A percentile compares a stretch with the other conserved stretches of the same genome.
These are phyloP conservation scores for Scenedesmus sp. DNA, from an alignment of 163 green algal genomes.

Conservation along the genomic window DNA sequence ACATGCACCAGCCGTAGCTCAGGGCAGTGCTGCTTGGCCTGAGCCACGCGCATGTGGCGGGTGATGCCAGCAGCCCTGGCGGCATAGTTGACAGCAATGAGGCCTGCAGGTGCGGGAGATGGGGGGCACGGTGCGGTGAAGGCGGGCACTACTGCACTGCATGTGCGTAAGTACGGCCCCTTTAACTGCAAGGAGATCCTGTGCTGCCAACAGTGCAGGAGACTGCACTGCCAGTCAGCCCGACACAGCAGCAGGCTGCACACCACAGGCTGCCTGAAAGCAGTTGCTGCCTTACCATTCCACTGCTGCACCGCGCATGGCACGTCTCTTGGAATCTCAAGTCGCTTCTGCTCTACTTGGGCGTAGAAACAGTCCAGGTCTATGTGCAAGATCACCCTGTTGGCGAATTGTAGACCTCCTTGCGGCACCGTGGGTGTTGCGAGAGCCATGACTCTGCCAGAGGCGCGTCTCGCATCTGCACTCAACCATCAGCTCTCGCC, in stretches of 20 bases:
- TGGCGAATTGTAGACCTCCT: constrained; percentile 17
- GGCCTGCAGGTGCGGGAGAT: constrained; percentile 58
- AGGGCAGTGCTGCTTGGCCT: constrained; percentile 87
- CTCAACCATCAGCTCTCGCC: background rate
- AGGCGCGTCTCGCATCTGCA: background rate
- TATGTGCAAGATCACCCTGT: constrained; percentile 79
- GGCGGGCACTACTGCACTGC: background rate
- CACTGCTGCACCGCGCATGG: constrained; percentile 93
- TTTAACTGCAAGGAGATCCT: background rate
- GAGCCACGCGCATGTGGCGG: constrained; percentile 82
- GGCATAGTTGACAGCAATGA: constrained; percentile 97
- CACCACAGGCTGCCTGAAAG: background rate
- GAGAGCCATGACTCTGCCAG: background rate
- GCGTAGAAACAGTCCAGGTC: constrained; percentile 92
- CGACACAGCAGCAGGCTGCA: background rate
- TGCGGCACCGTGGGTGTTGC: background rate
- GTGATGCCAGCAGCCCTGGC: constrained; percentile 84
- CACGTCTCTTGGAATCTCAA: constrained; percentile 77
- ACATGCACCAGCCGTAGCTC: constrained; percentile 92
- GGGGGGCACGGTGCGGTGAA: background rate
- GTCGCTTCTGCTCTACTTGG: constrained; percentile 92
- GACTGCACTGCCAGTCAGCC: background rate
- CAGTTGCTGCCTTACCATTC: constrained; percentile 54
- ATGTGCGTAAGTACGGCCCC: too few relatives aligned
- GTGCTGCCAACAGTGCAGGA: background rate